Base-by-base conservation (phyloP, 169 alveolate genomes). In the Theileria parva region DNA sequence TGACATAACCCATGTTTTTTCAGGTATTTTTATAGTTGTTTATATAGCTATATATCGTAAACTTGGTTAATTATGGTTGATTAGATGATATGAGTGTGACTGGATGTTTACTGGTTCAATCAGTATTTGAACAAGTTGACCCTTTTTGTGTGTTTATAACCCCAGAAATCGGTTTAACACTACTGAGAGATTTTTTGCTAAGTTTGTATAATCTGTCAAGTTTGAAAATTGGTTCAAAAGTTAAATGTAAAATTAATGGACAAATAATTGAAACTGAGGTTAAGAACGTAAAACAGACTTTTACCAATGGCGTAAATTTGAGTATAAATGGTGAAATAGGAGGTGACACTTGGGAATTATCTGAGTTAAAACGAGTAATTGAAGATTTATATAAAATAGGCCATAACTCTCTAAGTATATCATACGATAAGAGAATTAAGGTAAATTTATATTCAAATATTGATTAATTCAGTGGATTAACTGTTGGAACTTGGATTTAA, bases 1-100 rank as follows among this genome's bases (percentile, higher is more conserved):
- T 19, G 77, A 69, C 50, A 50, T 59, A 69, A 44, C 37, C 4
- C 51, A 69, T 25, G 27, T 25, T 34, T 69, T 69, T 57, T 4
- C 51, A 44, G 77, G 77, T 50, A 27, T 17, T 37, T 37, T 37
- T n/a, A n/a, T n/a, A 11, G 64, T n/a, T 55, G 12, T 17, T 4
- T 55, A 55, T 55, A 7, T 55, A 21, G 30, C 12, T 55, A 55
- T 17, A 21, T 55, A 55, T 17, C 12, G 12, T 17, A 21, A n/a
- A 55, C 12, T 55, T 55, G 64, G 30, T 55, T 55, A 55, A 21
- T 37, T 37, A 15, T 55, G 27, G 64, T 7, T 48, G 12, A 4
- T 17, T 55, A 55, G 27, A 55, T 55, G 64, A 21, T 55, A 55
- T 55, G 64, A n/a, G 64, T 55, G 30, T 55, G 64, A 21, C 30